These are phyloP conservation scores for Prunus yedoensis DNA, from an alignment of 331 rosid genomes.

Conservation along the genomic window DNA sequence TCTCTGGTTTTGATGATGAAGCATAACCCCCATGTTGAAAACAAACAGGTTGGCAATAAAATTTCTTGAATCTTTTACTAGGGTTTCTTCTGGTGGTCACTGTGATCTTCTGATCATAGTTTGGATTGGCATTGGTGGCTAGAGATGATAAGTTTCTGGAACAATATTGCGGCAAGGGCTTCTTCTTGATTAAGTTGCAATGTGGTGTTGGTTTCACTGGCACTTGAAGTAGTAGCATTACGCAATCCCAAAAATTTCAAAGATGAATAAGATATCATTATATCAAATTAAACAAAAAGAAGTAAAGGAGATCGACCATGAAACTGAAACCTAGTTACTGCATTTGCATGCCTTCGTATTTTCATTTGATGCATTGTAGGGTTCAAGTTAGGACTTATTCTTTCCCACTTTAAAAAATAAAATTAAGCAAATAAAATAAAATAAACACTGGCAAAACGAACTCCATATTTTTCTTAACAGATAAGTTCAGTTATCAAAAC, in stretches of 20 bases:
- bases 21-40: not conserved
- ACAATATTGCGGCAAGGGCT: not conserved
- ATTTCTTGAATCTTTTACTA: not conserved
- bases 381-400: too few relatives aligned
- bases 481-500: not conserved
- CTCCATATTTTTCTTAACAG: not conserved
- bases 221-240: constrained; percentile 11
- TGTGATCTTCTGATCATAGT: not conserved
- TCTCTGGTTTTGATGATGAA: not conserved
- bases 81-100: not conserved
- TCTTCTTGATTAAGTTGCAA: not conserved
- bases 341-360: not conserved
- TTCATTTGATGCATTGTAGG: too few relatives aligned
- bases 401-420: too few relatives aligned
- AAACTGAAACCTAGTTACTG: not conserved
- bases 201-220: not conserved
- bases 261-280: not conserved
- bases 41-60: not conserved
- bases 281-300: not conserved
- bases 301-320: not conserved
- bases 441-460: not conserved
- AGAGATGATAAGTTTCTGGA: not conserved
- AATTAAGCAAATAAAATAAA: too few relatives aligned
- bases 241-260: constrained; percentile 6
- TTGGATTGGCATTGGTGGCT: not conserved